phyloP scores from a whole-genome alignment of 371 early-diverging fungal genomes.

The Apophysomyces trapeziformis region DNA sequence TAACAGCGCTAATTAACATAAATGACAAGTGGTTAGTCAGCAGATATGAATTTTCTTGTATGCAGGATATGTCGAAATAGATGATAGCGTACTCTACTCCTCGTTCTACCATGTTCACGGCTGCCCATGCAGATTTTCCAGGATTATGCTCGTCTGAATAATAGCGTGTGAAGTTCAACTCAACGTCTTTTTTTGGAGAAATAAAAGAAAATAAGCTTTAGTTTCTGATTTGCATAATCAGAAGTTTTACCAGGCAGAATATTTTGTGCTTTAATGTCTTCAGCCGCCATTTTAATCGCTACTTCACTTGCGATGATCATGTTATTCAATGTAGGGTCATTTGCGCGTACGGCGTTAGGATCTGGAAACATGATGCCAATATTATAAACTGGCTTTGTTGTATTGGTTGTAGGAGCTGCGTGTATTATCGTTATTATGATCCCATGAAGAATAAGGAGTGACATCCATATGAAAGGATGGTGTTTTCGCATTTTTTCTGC shows the following conservation, averaged over 20 bases:
- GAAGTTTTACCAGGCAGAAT: constrained; percentile 32
- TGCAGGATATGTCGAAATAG: too few species aligned
- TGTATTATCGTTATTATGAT: not conserved
- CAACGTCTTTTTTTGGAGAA: constrained; percentile 28
- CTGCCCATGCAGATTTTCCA: constrained; percentile 36
- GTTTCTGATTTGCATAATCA: constrained; percentile 1
- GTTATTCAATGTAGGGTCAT: constrained; percentile 33
- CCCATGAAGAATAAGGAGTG: not conserved
- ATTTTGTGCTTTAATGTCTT: constrained; percentile 23
- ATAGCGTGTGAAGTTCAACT: constrained; percentile 34
- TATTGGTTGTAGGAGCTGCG: constrained; percentile 9
- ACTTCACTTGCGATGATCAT: constrained; percentile 42
- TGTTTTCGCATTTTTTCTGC: not conserved
- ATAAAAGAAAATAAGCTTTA: not conserved
- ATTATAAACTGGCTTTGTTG: constrained; percentile 26
- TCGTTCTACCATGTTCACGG: constrained; percentile 34
- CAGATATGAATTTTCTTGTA: too few species aligned
- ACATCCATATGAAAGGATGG: not conserved
- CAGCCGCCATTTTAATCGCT: constrained; percentile 34
- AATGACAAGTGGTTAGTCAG: not conserved
- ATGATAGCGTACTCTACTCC: constrained; percentile 32
- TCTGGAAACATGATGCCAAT: constrained; percentile 45
- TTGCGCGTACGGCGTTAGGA: constrained; percentile 18
- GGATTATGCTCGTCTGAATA: constrained; percentile 29
- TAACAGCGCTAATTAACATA: constrained; percentile 37